A percentile compares a stretch with the other conserved stretches of the same genome.
These are phyloP conservation scores for Phytophthora sp. DNA, from an alignment of 352 stramenopile genomes.

Conservation along the genomic window DNA sequence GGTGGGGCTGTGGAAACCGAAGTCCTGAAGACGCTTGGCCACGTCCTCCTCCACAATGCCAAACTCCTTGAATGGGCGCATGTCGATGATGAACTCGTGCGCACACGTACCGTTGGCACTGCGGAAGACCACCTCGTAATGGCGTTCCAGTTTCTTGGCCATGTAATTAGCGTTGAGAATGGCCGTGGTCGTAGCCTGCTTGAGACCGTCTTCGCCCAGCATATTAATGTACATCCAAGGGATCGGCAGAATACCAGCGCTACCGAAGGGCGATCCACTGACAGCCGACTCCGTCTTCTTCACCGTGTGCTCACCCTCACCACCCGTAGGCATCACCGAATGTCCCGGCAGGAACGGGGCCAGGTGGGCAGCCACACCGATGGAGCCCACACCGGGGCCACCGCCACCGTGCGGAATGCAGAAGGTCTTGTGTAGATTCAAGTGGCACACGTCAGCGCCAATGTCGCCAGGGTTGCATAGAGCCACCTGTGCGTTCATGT, in stretches of 20 bases:
- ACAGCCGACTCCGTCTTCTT: conserved; percentile 87
- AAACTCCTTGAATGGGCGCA: conserved; percentile 95
- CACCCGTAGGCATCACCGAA: conserved; percentile 78
- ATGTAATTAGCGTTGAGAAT: conserved; percentile 99
- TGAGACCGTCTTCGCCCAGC: conserved; percentile 95
- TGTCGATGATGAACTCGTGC: conserved; percentile 99
- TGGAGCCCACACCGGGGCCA: conserved; percentile 93
- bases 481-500: conserved; percentile 99
- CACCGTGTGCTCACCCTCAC: conserved; percentile 78
- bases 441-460: conserved; percentile 98
- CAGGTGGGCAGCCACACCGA: conserved; percentile 94
- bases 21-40: conserved; percentile 99
- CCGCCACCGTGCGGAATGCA: conserved; percentile 99
- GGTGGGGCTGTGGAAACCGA: conserved; percentile 99
- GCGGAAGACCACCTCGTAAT: conserved; percentile 97
- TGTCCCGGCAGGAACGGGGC: conserved; percentile 97
- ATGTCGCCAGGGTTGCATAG: conserved; percentile 97
- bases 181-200: conserved; percentile 92
- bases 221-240: conserved; percentile 99
- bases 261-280: conserved; percentile 97
- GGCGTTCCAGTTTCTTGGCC: conserved; percentile 92
- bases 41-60: conserved; percentile 98
- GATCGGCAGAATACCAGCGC: conserved; percentile 98
- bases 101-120: conserved; percentile 97
- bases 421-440: conserved; percentile 99